Evolutionary conservation across 2,329 filamentous ascomycete species (phyloP).

Genomic region (Epichloe bromicola): DNA sequence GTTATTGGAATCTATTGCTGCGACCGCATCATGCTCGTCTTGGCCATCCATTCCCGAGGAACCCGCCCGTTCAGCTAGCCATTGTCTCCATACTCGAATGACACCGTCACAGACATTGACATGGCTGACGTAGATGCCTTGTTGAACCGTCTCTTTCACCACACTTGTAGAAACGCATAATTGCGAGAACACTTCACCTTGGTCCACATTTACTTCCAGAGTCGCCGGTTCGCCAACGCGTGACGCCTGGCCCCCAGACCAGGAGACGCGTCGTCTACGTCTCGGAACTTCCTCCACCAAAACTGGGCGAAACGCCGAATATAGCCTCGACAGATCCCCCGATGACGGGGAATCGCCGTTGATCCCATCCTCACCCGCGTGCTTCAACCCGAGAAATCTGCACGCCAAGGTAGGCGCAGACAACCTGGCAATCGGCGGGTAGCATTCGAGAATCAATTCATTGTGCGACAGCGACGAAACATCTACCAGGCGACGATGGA

Average conservation of each 20-base stretch:
- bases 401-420: conserved; percentile 56
- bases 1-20: conserved; percentile 5
- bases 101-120: conserved; percentile 55
- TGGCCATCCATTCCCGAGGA: not conserved
- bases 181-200: conserved; percentile 61
- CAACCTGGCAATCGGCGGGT: conserved; percentile 56
- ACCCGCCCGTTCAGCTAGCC: conserved; percentile 40
- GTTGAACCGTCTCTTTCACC: conserved; percentile 49
- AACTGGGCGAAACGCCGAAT: conserved; percentile 58
- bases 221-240: conserved; percentile 32
- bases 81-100: conserved; percentile 58
- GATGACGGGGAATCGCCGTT: conserved; percentile 12
- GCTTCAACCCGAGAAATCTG: conserved; percentile 47
- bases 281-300: conserved; percentile 34
- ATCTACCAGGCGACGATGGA: conserved; percentile 48
- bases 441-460: conserved; percentile 65
- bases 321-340: conserved; percentile 40
- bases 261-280: not conserved
- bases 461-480: conserved; percentile 22
- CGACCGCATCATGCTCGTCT: not conserved
- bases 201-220: conserved; percentile 52
- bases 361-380: conserved; percentile 6
- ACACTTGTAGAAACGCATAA: conserved; percentile 56
- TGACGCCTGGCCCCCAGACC: not conserved
- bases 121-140: conserved; percentile 49